Conservation (phyloP, 495 filamentous ascomycete species). For the Oleoguttula mirabilis region DNA sequence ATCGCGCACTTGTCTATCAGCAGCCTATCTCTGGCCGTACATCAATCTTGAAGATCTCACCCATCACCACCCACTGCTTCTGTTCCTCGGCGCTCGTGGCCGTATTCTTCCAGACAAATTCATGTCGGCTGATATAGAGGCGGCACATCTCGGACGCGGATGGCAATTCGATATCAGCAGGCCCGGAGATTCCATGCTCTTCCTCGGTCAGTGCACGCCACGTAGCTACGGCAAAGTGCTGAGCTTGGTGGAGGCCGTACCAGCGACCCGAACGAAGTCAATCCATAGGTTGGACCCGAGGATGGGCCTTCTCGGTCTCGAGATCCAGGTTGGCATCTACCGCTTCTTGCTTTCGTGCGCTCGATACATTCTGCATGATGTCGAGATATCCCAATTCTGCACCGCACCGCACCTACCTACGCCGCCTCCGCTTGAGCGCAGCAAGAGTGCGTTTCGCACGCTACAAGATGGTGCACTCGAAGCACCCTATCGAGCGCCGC, state of each 20-base stretch:
- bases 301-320: slow-evolving; percentile 35
- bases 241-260: background rate
- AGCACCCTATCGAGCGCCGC: slow-evolving; percentile 37
- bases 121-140: slow-evolving; percentile 27
- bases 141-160: slow-evolving; percentile 23
- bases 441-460: slow-evolving; percentile 2
- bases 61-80: slow-evolving; percentile 31
- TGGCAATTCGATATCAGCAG: slow-evolving; percentile 26
- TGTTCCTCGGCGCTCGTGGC: slow-evolving; percentile 40
- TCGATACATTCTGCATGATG: slow-evolving; percentile 35
- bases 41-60: slow-evolving; percentile 48
- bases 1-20: slow-evolving; percentile 17
- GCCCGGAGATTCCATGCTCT: slow-evolving; percentile 32
- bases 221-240: slow-evolving; percentile 34
- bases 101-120: slow-evolving; percentile 36
- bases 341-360: slow-evolving; percentile 35
- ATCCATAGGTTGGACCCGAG: slow-evolving; percentile 29
- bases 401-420: slow-evolving; percentile 12
- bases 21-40: slow-evolving; percentile 39
- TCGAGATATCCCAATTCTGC: slow-evolving; percentile 6
- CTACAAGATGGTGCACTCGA: slow-evolving; percentile 22
- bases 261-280: slow-evolving; percentile 14
- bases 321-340: slow-evolving; percentile 35
- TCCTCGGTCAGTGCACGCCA: slow-evolving; percentile 28
- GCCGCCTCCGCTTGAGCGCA: slow-evolving; percentile 22